Evolutionary conservation across 768 basidiomycete species (phyloP).

Genomic region (Boletus huronensis): DNA sequence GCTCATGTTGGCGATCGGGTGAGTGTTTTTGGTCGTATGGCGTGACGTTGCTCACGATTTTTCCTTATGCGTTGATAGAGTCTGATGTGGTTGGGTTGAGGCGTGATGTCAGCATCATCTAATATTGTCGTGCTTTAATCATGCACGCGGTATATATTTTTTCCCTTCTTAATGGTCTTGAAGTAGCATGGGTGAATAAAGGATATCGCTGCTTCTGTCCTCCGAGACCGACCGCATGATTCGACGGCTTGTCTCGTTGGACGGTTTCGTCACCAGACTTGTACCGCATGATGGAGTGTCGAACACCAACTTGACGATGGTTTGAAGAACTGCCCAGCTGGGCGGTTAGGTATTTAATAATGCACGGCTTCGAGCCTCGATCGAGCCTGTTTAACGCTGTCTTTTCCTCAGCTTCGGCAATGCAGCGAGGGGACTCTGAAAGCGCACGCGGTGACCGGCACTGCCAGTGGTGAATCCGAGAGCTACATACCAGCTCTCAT

Average conservation of each 20-base stretch:
- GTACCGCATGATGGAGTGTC: not conserved
- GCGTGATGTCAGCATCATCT: not conserved
- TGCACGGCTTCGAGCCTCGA: not conserved
- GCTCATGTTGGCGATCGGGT: conserved; percentile 19
- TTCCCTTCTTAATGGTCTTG: not conserved
- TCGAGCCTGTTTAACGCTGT: too few relatives aligned
- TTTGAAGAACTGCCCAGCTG: not conserved
- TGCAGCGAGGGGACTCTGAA: not conserved
- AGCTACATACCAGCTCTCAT: too few relatives aligned
- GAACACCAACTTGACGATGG: not conserved
- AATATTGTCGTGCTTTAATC: not conserved
- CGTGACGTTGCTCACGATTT: not conserved
- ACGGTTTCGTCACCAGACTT: not conserved
- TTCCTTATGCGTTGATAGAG: not conserved
- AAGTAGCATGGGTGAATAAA: not conserved
- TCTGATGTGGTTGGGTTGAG: not conserved
- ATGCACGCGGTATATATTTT: not conserved
- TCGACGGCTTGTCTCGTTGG: not conserved
- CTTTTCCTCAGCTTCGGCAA: too few relatives aligned
- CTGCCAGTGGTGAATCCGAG: too few relatives aligned
- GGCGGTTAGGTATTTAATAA: not conserved
- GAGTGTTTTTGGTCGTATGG: not conserved
- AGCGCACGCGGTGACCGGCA: too few relatives aligned
- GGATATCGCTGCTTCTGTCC: not conserved
- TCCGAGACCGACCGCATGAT: not conserved